Conservation (phyloP, 768 basidiomycete genomes). For the Kwoniella newhampshirensis region DNA sequence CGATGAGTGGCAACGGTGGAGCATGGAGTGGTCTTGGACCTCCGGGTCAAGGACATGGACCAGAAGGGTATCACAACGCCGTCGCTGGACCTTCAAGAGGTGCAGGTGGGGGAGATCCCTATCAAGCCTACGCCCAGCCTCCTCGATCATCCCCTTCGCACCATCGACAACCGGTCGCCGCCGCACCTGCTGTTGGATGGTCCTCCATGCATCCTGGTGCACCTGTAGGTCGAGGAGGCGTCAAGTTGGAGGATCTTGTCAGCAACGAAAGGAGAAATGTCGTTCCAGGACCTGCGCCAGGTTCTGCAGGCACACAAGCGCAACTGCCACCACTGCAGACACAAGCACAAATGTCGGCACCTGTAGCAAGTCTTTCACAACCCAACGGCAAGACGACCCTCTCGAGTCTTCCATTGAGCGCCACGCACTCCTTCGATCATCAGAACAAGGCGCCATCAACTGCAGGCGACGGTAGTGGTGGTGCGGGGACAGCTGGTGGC, state of each 20-base stretch:
- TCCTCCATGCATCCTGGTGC: constrained; percentile 27
- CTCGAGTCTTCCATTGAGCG: constrained; percentile 9
- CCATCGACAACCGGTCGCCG: background rate
- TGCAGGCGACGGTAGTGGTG: constrained; percentile 3
- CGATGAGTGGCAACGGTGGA: constrained; percentile 5
- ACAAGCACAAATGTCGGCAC: no score
- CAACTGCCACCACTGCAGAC: no score
- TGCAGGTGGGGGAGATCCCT: constrained; percentile 4
- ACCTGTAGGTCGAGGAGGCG: constrained; percentile 5
- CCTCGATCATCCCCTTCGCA: constrained; percentile 20
- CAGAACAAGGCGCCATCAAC: background rate
- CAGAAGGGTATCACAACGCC: constrained; percentile 13
- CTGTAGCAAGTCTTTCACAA: no score
- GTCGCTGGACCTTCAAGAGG: constrained; percentile 19
- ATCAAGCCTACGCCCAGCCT: constrained; percentile 21
- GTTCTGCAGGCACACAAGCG: no score
- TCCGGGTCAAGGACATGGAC: background rate
- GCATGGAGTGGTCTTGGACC: constrained; percentile 4
- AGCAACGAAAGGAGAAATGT: background rate
- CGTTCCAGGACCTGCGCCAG: background rate
- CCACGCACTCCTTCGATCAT: constrained; percentile 10
- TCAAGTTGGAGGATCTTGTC: constrained; percentile 32
- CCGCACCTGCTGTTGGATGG: constrained; percentile 7
- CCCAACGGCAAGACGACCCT: background rate
- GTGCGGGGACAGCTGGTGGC: background rate